Conservation (phyloP, 495 filamentous ascomycete genomes). For the Tuber melanosporum region DNA sequence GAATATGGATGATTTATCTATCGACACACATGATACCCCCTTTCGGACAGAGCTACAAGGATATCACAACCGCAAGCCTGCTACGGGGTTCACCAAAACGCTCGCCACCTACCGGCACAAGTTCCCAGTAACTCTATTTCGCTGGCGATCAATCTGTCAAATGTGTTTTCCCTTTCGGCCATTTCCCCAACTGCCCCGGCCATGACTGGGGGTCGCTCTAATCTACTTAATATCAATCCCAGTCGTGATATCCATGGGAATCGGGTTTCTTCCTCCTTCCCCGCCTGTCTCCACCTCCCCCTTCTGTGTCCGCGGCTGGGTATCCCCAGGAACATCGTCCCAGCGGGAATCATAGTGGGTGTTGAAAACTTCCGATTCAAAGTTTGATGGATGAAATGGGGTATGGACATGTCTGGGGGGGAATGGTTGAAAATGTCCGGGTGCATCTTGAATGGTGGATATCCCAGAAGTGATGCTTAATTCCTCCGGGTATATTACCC, state of each 20-base stretch:
- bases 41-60: neutral
- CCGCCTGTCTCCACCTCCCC: neutral
- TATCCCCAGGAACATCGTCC: neutral
- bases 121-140: neutral
- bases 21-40: neutral
- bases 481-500: neutral
- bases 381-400: neutral
- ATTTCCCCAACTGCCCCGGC: neutral
- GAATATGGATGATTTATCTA: neutral
- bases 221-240: neutral
- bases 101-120: neutral
- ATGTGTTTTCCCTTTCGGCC: neutral
- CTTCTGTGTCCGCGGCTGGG: neutral
- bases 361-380: neutral
- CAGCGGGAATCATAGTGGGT: neutral
- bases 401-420: neutral
- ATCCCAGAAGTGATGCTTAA: neutral
- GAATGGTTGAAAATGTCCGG: neutral
- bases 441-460: neutral
- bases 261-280: neutral
- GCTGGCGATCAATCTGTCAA: neutral
- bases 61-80: neutral
- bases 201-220: neutral
- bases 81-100: neutral
- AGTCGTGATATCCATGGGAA: neutral